phyloP scores from a whole-genome alignment of 805 yeast species.

The Candida vaughaniae region DNA sequence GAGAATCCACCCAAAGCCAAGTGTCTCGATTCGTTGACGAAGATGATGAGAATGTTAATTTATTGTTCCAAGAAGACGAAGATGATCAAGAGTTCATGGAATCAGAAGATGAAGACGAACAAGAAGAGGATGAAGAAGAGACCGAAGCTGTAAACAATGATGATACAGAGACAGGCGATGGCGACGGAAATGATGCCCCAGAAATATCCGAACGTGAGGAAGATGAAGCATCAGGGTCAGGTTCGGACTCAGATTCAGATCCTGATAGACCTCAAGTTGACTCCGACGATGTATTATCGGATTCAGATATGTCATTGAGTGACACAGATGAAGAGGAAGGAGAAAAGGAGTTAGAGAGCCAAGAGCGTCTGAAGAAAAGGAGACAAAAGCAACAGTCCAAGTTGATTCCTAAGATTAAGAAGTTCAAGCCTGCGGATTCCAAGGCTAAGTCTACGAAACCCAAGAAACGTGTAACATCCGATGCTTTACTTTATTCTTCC shows the following conservation, averaged over 20 bases:
- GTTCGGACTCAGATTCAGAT: neutral
- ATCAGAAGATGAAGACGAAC: conserved; percentile 23
- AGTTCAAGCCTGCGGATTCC: conserved; percentile 22
- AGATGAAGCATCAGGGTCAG: conserved; percentile 16
- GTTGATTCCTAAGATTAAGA: conserved; percentile 33
- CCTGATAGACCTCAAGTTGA: conserved; percentile 20
- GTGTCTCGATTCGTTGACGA: conserved; percentile 40
- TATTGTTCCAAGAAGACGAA: conserved; percentile 60
- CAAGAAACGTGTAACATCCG: conserved; percentile 39
- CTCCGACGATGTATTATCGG: conserved; percentile 54
- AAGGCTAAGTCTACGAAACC: conserved; percentile 27
- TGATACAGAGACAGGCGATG: conserved; percentile 17
- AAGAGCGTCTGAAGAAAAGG: conserved; percentile 36
- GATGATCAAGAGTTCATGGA: conserved; percentile 30
- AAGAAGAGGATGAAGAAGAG: conserved; percentile 16
- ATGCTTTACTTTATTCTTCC: conserved; percentile 47
- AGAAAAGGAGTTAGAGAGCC: conserved; percentile 57
- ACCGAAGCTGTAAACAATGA: conserved; percentile 15
- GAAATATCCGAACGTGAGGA: conserved; percentile 17
- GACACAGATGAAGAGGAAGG: conserved; percentile 69
- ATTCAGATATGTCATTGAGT: conserved; percentile 50
- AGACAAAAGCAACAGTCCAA: conserved; percentile 19
- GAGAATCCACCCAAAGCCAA: conserved; percentile 37
- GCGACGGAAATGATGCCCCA: conserved; percentile 14
- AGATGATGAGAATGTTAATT: conserved; percentile 74